Evolutionary conservation across 75 land plant species (phyloP), one percentile per base, ranked within the genome.

Genomic region (Selaginella moellendorffii): DNA sequence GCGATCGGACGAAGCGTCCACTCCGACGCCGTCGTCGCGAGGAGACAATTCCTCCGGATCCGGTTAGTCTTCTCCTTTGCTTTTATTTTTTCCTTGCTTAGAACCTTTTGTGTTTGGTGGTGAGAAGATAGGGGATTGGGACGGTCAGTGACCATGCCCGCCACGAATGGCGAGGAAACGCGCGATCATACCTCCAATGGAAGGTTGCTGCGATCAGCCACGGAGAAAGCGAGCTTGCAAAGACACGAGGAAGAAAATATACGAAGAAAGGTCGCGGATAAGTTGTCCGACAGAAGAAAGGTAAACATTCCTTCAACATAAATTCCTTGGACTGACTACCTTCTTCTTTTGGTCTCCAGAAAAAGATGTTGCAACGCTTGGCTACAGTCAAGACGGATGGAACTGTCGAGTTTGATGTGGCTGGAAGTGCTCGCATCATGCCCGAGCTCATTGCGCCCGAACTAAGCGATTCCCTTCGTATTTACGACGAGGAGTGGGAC

Each of bases 351-450:
- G 1, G 14, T 24, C 9, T 64, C 76, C 83, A 88, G 93, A 61
- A 76, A 26, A 85, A 82, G 59, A 71, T 91, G 62, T 62, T 91
- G 74, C 80, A 81, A 62, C 78, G 81, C 67, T 73, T 92, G 61
- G 86, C 82, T 27, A 85, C 89, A 29, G 82, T 92, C 21, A 84
- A 85, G 73, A 78, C 68, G 69, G 90, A 92, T 73, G 98, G 98
- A 17, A 82, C 96, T 29, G 90, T 92, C 28, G 90, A 79, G 63
- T 66, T 92, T 78, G 79, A 88, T 66, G 71, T 82, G 65, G 80
- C 80, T 20, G 73, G 68, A 27, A 79, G 82, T 78, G 66, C 78
- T 42, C 81, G 72, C 36, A 54, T 74, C 42, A 80, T 68, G 53
- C 30, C 65, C 10, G 46, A 36, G 46, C 14, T 36, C 5, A 14